Base-by-base conservation (phyloP, 495 filamentous ascomycete genomes). In the Corynascus novoguineensis region DNA sequence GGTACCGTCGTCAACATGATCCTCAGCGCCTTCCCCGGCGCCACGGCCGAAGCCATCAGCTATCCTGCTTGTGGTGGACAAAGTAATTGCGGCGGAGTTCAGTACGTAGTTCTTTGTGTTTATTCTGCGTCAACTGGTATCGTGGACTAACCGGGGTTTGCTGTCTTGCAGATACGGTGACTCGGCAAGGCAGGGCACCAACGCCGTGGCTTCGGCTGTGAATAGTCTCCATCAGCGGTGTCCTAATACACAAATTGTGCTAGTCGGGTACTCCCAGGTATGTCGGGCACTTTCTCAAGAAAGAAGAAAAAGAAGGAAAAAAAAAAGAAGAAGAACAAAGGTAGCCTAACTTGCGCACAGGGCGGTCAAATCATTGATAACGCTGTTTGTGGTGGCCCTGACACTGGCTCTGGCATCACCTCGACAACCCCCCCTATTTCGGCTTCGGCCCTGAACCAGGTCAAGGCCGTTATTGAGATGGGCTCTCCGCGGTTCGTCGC, bases 241-340 rank as follows among this genome's bases (percentile, higher is more conserved):
- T 63, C 83, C 83, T 3, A 64, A 64, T 59, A 80, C 80, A 0
- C 60, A 81, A 64, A 65, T 86, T 31, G 78, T 85, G 6, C 64
- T 86, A n/a, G 77, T 84, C 41, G 83, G 83, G 35, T 86, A 86
- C 67, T 85, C 82, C 1, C 79, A 83, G 71, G 77, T 82, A 35
- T 31, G 68, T 59, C 19, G 17, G 5, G 27, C 15, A 5, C 11
- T 14, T 78, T 78, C 60, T 25, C 12, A 3, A 27, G 6, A 17
- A 1, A 28, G 15, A 15, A 1, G 37, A n/a, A 31, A 5, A 5
- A 15, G 37, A 19, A 41, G 2, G 7, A 5, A 8, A n/a, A 41
- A 15, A 21, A 17, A 5, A 15, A 41, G n/a, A n/a, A n/a, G n/a
- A n/a, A n/a, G n/a, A n/a, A n/a, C 10, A 15, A 25, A n/a, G 11